A percentile compares a stretch with the other conserved stretches of the same genome.
Conservation (phyloP, 108 stramenopile genomes). For the Pseudonitzschia pungens region DNA sequence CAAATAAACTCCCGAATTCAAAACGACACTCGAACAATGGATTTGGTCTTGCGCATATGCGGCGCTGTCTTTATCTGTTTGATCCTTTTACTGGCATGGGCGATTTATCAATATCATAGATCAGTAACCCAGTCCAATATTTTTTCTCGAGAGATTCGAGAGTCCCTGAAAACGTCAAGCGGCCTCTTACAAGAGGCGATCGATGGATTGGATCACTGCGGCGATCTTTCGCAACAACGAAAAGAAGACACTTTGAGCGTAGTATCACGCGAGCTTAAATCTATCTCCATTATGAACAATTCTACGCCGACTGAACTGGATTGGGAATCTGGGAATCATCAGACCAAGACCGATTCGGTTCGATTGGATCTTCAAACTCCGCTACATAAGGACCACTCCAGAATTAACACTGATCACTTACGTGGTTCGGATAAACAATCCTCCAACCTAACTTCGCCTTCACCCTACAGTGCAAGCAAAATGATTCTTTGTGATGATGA, state of each 20-base stretch:
- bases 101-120: slow-evolving; percentile 19
- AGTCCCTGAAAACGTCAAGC: neutral
- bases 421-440: too few species aligned
- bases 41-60: slow-evolving; percentile 9
- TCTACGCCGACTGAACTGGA: too few species aligned
- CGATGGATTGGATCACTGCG: neutral
- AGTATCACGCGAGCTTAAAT: neutral
- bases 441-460: too few species aligned
- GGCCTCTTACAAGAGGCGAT: slow-evolving; percentile 7
- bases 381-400: too few species aligned
- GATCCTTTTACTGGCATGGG: slow-evolving; percentile 18
- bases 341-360: too few species aligned
- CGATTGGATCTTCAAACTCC: too few species aligned
- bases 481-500: too few species aligned
- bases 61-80: slow-evolving; percentile 7
- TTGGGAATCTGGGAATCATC: too few species aligned
- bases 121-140: neutral
- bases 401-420: too few species aligned
- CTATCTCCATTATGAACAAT: too few species aligned
- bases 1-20: slow-evolving; percentile 17
- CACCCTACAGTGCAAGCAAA: too few species aligned
- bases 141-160: neutral
- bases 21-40: slow-evolving; percentile 20
- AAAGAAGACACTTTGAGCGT: neutral
- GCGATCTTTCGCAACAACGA: neutral